These are phyloP conservation scores for Hypomontagnella submonticulosa DNA, from an alignment of 495 filamentous ascomycete species.

Conservation along the genomic window DNA sequence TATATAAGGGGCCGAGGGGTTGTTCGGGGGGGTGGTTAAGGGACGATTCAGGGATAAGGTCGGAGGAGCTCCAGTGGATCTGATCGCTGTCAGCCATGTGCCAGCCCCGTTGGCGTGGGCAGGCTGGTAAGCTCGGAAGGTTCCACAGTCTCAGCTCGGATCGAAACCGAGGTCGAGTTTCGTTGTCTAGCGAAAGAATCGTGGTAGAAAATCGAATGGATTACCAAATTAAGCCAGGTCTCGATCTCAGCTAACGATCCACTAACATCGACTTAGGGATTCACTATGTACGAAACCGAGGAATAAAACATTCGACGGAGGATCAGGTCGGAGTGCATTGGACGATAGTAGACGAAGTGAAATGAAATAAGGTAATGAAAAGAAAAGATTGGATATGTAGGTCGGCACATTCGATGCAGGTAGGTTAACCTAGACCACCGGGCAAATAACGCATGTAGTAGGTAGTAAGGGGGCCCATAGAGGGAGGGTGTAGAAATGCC, in stretches of 20 bases:
- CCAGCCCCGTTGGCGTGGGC: slow-evolving; percentile 34
- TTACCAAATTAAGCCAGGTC: slow-evolving; percentile 23
- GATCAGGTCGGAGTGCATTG: too few species aligned
- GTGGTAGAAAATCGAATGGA: slow-evolving; percentile 18
- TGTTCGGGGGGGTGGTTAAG: background rate
- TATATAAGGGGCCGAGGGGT: background rate
- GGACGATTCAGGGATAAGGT: slow-evolving; percentile 1
- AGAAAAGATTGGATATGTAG: slow-evolving; percentile 3
- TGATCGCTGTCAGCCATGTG: slow-evolving; percentile 42
- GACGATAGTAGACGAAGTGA: too few species aligned
- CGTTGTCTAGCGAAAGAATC: slow-evolving; percentile 10
- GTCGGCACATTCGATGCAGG: slow-evolving; percentile 3
- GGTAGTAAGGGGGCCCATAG: too few species aligned
- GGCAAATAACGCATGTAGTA: too few species aligned
- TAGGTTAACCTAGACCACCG: slow-evolving; percentile 1
- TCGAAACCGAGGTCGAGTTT: slow-evolving; percentile 12
- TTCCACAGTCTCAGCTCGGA: slow-evolving; percentile 37
- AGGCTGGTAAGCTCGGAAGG: background rate
- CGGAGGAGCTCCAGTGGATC: slow-evolving; percentile 25
- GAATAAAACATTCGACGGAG: slow-evolving; percentile 2
- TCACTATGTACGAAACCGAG: slow-evolving; percentile 25
- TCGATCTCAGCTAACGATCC: slow-evolving; percentile 9
- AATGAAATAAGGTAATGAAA: slow-evolving; percentile 9
- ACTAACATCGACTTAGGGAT: background rate
- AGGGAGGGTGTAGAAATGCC: too few species aligned